phyloP scores from a whole-genome alignment of 306 rosid genomes.

The Fragaria vesca region DNA sequence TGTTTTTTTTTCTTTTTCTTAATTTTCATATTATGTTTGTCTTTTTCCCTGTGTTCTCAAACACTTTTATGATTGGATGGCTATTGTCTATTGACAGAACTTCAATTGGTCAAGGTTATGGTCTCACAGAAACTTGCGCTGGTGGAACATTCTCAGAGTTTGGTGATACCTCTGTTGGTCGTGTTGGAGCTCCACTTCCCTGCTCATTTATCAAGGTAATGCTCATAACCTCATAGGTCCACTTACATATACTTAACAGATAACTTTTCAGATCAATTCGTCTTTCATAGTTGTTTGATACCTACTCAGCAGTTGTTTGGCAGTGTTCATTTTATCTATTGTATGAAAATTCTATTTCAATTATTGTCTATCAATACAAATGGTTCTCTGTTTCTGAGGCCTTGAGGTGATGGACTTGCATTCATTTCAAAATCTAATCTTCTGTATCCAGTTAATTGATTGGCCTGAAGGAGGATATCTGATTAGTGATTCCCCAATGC shows the following conservation, averaged over 20 bases:
- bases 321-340: neutral
- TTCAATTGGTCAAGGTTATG: slow-evolving; percentile 96
- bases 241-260: slow-evolving; percentile 7
- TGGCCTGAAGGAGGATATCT: slow-evolving; percentile 96
- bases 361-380: neutral
- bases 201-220: slow-evolving; percentile 84
- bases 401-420: neutral
- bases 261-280: slow-evolving; percentile 2
- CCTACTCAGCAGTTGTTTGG: neutral
- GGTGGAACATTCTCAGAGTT: slow-evolving; percentile 91
- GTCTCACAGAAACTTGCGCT: slow-evolving; percentile 96
- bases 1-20: neutral
- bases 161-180: slow-evolving; percentile 85
- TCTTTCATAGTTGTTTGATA: neutral
- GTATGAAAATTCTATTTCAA: neutral
- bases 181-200: slow-evolving; percentile 98
- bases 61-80: slow-evolving; percentile 24
- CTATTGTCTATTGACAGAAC: slow-evolving; percentile 56
- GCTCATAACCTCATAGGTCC: neutral
- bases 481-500: slow-evolving; percentile 61
- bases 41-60: neutral
- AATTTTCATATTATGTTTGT: neutral
- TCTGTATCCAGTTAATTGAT: slow-evolving; percentile 64
- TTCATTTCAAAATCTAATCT: slow-evolving; percentile 22
- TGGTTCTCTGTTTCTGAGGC: slow-evolving; percentile 2